Conservation (phyloP, 345 rosid genomes). For the Raphanus sativus region DNA sequence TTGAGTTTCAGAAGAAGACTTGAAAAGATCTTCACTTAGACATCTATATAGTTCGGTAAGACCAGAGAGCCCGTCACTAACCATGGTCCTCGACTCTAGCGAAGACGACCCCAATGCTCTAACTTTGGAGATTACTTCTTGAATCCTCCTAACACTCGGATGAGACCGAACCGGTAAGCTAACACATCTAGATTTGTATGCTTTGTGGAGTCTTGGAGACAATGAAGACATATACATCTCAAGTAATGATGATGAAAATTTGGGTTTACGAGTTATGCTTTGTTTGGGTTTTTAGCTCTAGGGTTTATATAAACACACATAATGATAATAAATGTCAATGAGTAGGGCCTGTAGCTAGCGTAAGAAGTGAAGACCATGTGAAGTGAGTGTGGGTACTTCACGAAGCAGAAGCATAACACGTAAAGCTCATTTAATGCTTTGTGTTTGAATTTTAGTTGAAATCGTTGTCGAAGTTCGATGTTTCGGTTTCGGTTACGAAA, state of each 20-base stretch:
- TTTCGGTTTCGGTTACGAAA: conserved; percentile 34
- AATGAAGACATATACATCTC: conserved; percentile 41
- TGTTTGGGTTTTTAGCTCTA: not conserved
- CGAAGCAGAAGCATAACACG: conserved; percentile 30
- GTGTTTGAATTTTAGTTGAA: conserved; percentile 25
- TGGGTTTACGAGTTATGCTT: conserved; percentile 13
- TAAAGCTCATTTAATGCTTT: conserved; percentile 36
- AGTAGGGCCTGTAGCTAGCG: conserved; percentile 31
- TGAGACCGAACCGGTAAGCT: conserved; percentile 71
- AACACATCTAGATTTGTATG: conserved; percentile 49
- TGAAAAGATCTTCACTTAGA: conserved; percentile 44
- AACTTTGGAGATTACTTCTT: conserved; percentile 52
- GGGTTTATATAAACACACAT: conserved; percentile 22
- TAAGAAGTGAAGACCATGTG: conserved; percentile 38
- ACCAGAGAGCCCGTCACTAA: conserved; percentile 39
- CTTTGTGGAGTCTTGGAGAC: conserved; percentile 34
- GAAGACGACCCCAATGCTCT: conserved; percentile 39
- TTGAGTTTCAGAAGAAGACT: conserved; percentile 47
- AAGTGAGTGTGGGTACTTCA: conserved; percentile 38
- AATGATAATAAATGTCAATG: conserved; percentile 30
- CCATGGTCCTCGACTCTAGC: conserved; percentile 33
- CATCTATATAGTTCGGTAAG: conserved; percentile 50
- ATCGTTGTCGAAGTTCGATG: conserved; percentile 40
- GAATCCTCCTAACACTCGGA: conserved; percentile 44
- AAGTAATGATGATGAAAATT: conserved; percentile 6